A percentile compares a stretch with the other conserved stretches of the same genome.
Evolutionary conservation across 305 asterid species (phyloP).

Genomic region (Coffea humblotiana): DNA sequence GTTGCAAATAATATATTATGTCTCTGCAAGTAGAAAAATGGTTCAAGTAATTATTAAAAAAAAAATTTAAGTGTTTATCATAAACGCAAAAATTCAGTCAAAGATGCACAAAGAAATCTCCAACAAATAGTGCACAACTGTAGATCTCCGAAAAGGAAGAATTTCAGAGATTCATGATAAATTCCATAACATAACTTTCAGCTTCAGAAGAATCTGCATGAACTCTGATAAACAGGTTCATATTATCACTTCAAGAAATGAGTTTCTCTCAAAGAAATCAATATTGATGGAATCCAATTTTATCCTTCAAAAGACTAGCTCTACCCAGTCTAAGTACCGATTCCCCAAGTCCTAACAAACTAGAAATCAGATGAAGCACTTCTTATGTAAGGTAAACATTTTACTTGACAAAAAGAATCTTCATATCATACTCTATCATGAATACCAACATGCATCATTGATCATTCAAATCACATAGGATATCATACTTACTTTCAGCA

Average conservation of each 20-base stretch:
- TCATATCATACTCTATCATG: slow-evolving; percentile 13
- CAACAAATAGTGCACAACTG: background rate
- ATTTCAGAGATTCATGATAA: background rate
- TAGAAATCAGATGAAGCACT: background rate
- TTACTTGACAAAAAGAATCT: slow-evolving; percentile 10
- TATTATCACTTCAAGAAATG: background rate
- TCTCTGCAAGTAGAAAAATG: background rate
- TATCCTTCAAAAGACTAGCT: background rate
- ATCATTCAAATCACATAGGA: slow-evolving; percentile 23
- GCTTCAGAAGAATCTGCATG: background rate
- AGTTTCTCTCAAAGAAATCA: background rate
- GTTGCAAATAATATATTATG: background rate
- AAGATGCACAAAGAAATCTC: background rate
- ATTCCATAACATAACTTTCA: background rate
- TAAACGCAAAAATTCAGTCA: too few species aligned
- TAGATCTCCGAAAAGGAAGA: background rate
- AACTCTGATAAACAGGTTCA: background rate
- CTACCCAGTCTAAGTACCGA: background rate
- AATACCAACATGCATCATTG: background rate
- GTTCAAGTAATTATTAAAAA: background rate
- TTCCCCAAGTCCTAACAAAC: background rate
- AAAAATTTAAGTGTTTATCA: background rate
- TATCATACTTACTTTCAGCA: slow-evolving; percentile 63
- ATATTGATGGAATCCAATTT: background rate
- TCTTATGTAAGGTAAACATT: background rate